A percentile compares a stretch with the other conserved stretches of the same genome.
phyloP scores from a whole-genome alignment of 768 basidiomycete species.

The Suillus fuscotomentosus region DNA sequence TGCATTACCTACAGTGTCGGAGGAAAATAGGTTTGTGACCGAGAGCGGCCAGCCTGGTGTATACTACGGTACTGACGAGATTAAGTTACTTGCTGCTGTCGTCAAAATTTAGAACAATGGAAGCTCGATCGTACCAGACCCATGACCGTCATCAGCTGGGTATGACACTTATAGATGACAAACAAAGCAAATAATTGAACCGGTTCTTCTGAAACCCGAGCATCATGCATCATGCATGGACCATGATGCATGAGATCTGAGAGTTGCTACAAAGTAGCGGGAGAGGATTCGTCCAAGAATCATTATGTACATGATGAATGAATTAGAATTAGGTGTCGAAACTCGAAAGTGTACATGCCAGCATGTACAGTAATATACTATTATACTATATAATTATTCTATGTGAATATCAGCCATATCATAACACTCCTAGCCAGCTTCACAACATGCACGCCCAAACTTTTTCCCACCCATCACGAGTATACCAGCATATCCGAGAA shows the following conservation, averaged over 20 bases:
- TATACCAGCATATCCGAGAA: background rate
- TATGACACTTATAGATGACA: background rate
- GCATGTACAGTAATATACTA: background rate
- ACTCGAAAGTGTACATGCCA: background rate
- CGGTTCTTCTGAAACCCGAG: background rate
- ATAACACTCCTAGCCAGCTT: background rate
- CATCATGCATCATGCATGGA: background rate
- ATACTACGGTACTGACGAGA: background rate
- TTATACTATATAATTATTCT: background rate
- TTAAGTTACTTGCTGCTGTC: background rate
- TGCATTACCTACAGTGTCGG: background rate
- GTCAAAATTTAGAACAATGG: background rate
- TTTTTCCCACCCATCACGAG: background rate
- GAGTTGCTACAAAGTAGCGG: too few species aligned
- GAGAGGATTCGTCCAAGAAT: too few species aligned
- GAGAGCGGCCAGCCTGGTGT: background rate
- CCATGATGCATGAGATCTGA: too few species aligned
- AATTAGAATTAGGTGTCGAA: background rate
- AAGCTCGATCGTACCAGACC: background rate
- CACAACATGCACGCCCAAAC: conserved; percentile 1
- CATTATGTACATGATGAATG: too few species aligned
- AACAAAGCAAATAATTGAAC: background rate
- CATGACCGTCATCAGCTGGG: background rate
- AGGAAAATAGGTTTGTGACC: background rate
- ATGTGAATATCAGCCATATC: background rate